Evolutionary conservation across 1,284 basidiomycete species (phyloP).

Genomic region (Trichosporon sp.): DNA sequence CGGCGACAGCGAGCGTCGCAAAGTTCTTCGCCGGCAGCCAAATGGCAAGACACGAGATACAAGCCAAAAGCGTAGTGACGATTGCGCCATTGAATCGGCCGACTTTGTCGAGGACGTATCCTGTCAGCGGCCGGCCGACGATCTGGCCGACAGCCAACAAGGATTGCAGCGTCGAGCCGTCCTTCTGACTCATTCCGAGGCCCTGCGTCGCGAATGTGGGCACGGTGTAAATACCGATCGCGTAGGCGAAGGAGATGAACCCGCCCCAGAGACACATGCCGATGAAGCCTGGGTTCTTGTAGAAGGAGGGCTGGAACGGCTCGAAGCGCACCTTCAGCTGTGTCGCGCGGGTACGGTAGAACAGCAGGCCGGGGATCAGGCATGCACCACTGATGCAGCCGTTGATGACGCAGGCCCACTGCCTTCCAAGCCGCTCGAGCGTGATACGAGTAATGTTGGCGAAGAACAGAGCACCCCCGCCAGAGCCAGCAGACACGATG

Average conservation of each 20-base stretch:
- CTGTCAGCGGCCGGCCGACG: conserved; percentile 56
- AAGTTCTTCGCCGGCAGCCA: conserved; percentile 57
- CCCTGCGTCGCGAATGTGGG: conserved; percentile 56
- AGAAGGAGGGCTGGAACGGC: conserved; percentile 43
- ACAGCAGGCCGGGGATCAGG: conserved; percentile 50
- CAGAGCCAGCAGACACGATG: conserved; percentile 47
- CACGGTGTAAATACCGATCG: conserved; percentile 57
- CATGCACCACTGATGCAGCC: conserved; percentile 52
- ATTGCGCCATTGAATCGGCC: conserved; percentile 57
- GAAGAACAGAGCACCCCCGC: conserved; percentile 52
- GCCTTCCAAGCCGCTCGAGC: conserved; percentile 45
- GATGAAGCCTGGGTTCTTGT: conserved; percentile 43
- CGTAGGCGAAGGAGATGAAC: conserved; percentile 53
- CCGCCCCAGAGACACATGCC: conserved; percentile 47
- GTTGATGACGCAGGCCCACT: conserved; percentile 44
- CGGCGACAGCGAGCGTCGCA: conserved; percentile 54
- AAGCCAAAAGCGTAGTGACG: conserved; percentile 52
- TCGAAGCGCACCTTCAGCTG: conserved; percentile 36
- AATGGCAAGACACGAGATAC: conserved; percentile 55
- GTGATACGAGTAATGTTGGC: conserved; percentile 50
- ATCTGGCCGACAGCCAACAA: conserved; percentile 58
- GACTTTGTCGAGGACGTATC: conserved; percentile 52
- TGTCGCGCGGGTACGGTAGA: conserved; percentile 35
- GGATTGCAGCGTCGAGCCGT: conserved; percentile 56
- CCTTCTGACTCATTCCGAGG: conserved; percentile 55